Evolutionary conservation across 1,139 yeast species (phyloP), one percentile per base, ranked within the genome.

Genomic region (Geotrichum aggregatum): DNA sequence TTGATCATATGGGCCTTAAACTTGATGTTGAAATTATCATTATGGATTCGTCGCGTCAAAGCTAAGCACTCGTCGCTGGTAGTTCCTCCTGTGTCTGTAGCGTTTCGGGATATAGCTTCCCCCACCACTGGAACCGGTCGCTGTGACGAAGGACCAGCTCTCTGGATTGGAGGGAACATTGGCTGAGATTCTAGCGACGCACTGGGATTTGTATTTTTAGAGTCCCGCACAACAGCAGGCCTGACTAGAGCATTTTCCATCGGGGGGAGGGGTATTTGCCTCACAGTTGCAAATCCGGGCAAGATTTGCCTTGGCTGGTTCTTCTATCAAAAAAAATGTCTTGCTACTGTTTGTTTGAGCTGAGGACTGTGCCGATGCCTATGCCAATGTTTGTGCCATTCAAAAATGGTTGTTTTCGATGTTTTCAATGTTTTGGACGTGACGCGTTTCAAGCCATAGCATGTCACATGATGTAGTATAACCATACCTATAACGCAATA

Each of bases 21-120:
- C 44, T 59, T 59, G 30, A 58, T 49, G 31, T 56, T 50, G 49
- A 60, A 60, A 39, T 59, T 58, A 54, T 56, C 59, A 4, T 56
- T 53, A 24, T 53, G 52, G 18, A 53, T 50, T 42, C 40, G 46
- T 16, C 34, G 22, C 8, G 44, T 36, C 31, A 45, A 35, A 13
- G 52, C 42, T 14, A 38, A 38, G 11, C 42, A 44, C 16, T 50
- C 54, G 13, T 50, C 54, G 22, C 47, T 45, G 1, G 47, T 16
- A 30, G 42, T 22, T 8, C 42, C 42, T 13, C 28, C 42, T 18
- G 6, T 13, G 8, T 39, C 42, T 5, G 30, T 2, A 3, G 13
- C 14, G 4, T 39, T 26, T 11, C 11, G 38, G 3, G 22, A 16
- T 18, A 16, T 16, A 10, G 7, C 40, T 16, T 36, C 28, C 5